These are phyloP conservation scores for Aegilops umbellulata DNA, from an alignment of 176 grass and related monocot genomes.

Conservation along the genomic window DNA sequence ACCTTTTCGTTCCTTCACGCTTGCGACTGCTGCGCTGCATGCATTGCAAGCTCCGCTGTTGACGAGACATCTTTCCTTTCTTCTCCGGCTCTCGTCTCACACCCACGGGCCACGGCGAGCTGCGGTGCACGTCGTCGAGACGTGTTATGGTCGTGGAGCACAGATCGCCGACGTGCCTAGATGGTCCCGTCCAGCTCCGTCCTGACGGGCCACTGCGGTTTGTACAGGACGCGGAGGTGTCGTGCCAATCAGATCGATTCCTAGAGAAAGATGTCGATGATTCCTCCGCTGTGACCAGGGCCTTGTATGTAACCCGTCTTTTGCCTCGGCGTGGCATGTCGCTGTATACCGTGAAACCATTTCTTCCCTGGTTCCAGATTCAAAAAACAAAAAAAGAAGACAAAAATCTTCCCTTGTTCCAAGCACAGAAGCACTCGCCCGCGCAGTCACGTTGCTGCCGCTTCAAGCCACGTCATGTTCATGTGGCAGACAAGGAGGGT, in stretches of 20 bases:
- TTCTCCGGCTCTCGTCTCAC: not conserved
- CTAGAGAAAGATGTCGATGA: no score
- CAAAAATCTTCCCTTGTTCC: no score
- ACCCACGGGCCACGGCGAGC: not conserved
- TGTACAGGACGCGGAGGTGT: no score
- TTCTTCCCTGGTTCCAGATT: no score
- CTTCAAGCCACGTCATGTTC: not conserved
- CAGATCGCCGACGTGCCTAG: not conserved
- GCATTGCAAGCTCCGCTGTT: not conserved
- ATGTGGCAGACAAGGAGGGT: not conserved
- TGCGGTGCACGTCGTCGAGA: not conserved
- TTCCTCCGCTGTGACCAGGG: no score
- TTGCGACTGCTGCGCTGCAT: not conserved
- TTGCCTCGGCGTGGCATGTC: no score
- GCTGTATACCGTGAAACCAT: no score
- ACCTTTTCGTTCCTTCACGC: slow-evolving; percentile 17
- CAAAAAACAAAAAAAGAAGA: no score
- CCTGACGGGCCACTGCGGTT: not conserved
- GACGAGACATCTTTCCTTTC: not conserved
- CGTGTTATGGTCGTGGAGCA: not conserved
- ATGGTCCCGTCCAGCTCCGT: not conserved
- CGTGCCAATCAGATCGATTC: no score
- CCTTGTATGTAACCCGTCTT: no score
- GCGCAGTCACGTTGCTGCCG: not conserved
- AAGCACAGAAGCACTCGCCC: no score